Evolutionary conservation across 2,329 filamentous ascomycete species (phyloP).

Genomic region (Neopestalotiopsis rosae): DNA sequence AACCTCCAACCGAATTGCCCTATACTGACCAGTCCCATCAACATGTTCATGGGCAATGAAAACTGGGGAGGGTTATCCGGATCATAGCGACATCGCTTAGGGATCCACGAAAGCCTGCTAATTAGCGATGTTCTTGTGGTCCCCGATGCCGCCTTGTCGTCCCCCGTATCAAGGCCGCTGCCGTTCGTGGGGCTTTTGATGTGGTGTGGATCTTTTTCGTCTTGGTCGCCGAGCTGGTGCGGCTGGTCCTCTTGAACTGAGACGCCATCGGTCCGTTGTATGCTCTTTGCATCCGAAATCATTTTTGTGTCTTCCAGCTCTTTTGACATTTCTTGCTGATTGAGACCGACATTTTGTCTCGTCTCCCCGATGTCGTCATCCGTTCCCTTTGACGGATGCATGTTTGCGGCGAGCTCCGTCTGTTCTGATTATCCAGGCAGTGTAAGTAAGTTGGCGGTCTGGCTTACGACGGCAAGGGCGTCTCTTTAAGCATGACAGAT

Average conservation of each 20-base stretch:
- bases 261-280: background rate
- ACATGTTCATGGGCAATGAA: constrained; percentile 69
- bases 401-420: constrained; percentile 8
- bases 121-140: constrained; percentile 21
- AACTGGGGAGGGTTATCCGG: constrained; percentile 70
- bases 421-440: background rate
- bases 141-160: background rate
- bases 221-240: background rate
- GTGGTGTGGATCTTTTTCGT: background rate
- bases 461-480: background rate
- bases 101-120: constrained; percentile 59
- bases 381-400: background rate
- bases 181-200: background rate
- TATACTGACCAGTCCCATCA: constrained; percentile 66
- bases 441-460: background rate
- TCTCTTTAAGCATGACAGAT: background rate
- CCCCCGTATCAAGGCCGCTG: background rate
- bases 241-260: background rate
- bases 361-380: constrained; percentile 12
- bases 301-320: background rate
- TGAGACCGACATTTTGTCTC: background rate
- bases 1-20: background rate
- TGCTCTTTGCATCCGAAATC: background rate
- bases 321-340: background rate
- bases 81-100: constrained; percentile 71